Conservation (phyloP, 805 yeast genomes). For the Barnettozyma wickerhamii region DNA sequence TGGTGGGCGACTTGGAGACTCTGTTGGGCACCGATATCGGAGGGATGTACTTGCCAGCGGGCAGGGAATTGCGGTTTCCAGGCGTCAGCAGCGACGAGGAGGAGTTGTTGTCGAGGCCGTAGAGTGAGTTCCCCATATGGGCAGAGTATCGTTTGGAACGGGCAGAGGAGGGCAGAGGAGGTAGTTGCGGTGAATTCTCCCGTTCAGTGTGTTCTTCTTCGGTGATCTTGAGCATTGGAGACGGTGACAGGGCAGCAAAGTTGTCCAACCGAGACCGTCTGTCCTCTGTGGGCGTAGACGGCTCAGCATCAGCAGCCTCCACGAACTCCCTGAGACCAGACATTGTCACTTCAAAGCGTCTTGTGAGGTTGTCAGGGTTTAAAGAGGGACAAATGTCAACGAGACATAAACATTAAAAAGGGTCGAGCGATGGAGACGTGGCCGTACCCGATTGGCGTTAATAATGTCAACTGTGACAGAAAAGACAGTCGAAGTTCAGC, state of each 20-base stretch:
- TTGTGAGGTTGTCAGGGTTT: too few species aligned
- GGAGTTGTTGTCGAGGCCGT: constrained; percentile 18
- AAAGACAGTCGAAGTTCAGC: too few species aligned
- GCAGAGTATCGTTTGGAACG: constrained; percentile 17
- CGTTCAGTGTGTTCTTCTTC: constrained; percentile 16
- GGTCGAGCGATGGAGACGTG: too few species aligned
- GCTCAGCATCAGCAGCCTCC: too few species aligned
- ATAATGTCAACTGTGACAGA: too few species aligned
- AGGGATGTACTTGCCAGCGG: constrained; percentile 25
- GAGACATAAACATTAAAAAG: too few species aligned
- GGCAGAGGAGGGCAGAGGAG: constrained; percentile 18
- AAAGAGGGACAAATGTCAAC: too few species aligned
- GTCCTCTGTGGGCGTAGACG: constrained; percentile 21
- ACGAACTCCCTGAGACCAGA: too few species aligned
- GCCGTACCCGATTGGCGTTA: too few species aligned
- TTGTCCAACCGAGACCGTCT: constrained; percentile 21
- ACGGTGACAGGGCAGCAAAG: constrained; percentile 18
- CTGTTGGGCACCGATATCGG: constrained; percentile 22
- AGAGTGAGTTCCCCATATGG: constrained; percentile 10
- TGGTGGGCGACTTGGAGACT: constrained; percentile 26
- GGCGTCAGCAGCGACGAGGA: constrained; percentile 21
- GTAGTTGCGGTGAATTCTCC: constrained; percentile 11
- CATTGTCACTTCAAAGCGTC: too few species aligned
- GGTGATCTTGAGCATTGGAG: constrained; percentile 27
- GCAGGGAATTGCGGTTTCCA: constrained; percentile 24